These are phyloP conservation scores for Hypoxylon sp. DNA, from an alignment of 2,329 filamentous ascomycete genomes.

Conservation along the genomic window DNA sequence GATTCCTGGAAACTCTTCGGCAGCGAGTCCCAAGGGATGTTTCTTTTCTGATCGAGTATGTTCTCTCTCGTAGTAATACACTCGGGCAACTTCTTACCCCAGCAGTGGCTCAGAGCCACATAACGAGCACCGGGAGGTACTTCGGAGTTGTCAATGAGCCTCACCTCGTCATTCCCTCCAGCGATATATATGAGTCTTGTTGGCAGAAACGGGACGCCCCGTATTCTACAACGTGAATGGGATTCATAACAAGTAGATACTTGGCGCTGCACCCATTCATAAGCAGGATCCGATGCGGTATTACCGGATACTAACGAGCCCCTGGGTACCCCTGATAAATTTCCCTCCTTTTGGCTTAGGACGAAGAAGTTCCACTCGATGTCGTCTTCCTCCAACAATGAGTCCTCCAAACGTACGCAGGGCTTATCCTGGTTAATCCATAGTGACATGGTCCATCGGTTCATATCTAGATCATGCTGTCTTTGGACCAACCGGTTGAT, in stretches of 20 bases:
- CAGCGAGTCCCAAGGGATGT: constrained; percentile 10
- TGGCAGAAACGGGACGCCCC: constrained; percentile 6
- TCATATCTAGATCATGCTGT: constrained; percentile 3
- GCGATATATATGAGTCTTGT: constrained; percentile 15
- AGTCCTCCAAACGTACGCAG: constrained; percentile 9
- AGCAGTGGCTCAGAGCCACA: constrained; percentile 24
- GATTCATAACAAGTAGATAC: neutral
- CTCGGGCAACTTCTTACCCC: constrained; percentile 7
- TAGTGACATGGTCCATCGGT: constrained; percentile 10
- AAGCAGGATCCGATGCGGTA: constrained; percentile 15
- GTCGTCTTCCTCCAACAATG: constrained; percentile 11
- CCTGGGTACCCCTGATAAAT: constrained; percentile 5
- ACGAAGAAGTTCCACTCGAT: constrained; percentile 17
- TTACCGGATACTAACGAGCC: constrained; percentile 8
- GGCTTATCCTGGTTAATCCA: constrained; percentile 16
- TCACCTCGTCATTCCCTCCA: neutral
- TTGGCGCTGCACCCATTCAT: constrained; percentile 2
- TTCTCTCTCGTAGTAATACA: constrained; percentile 12
- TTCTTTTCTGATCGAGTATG: constrained; percentile 2
- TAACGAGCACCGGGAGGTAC: constrained; percentile 1
- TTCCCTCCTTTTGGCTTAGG: neutral
- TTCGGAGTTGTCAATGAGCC: neutral
- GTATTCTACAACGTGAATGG: constrained; percentile 1
- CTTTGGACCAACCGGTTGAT: constrained; percentile 4
- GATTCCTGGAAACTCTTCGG: constrained; percentile 19